Percentiles rank a stretch among this genome's conserved stretches.
These are phyloP conservation scores for Glutinoglossum americanum DNA, from an alignment of 495 filamentous ascomycete genomes.

Conservation along the genomic window DNA sequence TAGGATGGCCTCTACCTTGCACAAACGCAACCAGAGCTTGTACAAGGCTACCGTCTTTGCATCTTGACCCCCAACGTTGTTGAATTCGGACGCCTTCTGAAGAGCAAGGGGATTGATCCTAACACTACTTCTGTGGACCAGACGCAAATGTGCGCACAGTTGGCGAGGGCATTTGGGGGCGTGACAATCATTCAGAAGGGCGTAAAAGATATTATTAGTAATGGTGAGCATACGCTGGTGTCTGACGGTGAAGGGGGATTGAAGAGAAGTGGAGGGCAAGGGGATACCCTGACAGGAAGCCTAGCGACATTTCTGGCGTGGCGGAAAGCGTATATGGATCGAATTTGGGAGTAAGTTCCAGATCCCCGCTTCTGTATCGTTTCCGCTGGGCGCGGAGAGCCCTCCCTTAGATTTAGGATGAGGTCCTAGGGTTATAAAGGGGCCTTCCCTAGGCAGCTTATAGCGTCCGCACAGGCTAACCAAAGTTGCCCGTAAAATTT, in stretches of 20 bases:
- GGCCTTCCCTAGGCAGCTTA: not conserved
- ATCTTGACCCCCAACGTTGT: slow-evolving; percentile 90
- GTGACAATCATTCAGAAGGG: slow-evolving; percentile 88
- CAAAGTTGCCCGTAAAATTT: not conserved
- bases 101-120: slow-evolving; percentile 25
- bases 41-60: slow-evolving; percentile 61
- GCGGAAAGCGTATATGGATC: slow-evolving; percentile 64
- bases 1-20: slow-evolving; percentile 60
- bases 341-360: slow-evolving; percentile 44
- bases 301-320: slow-evolving; percentile 77
- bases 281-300: slow-evolving; percentile 82
- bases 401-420: no score
- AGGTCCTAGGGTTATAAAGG: not conserved
- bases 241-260: slow-evolving; percentile 57
- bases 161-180: slow-evolving; percentile 62
- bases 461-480: not conserved
- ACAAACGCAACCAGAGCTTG: slow-evolving; percentile 48
- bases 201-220: slow-evolving; percentile 59
- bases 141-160: slow-evolving; percentile 40
- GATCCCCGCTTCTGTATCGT: not conserved
- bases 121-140: slow-evolving; percentile 19
- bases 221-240: slow-evolving; percentile 51
- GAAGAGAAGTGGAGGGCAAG: slow-evolving; percentile 87
- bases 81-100: slow-evolving; percentile 69
- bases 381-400: no score